A percentile compares a stretch with the other conserved stretches of the same genome.
Evolutionary conservation across 2,329 filamentous ascomycete genomes (phyloP).

Genomic region (Talaromyces sp.): DNA sequence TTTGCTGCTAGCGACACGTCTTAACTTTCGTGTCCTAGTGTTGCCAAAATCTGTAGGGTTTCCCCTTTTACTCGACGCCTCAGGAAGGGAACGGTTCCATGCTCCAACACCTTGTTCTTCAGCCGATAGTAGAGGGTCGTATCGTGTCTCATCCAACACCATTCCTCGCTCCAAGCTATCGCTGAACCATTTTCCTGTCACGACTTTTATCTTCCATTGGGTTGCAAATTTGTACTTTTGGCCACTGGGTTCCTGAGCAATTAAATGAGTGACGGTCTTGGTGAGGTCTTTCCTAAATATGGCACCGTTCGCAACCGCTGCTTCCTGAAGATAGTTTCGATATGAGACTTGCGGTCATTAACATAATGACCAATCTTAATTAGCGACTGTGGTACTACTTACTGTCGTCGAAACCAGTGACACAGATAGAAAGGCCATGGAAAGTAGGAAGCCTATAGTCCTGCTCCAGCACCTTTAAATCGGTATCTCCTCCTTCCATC

Average conservation of each 20-base stretch:
- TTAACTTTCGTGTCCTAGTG: constrained; percentile 70
- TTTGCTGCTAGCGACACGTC: constrained; percentile 81
- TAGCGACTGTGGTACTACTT: constrained; percentile 26
- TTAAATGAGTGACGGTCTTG: constrained; percentile 78
- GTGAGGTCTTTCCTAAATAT: constrained; percentile 84
- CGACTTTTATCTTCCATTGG: constrained; percentile 73
- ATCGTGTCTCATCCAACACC: constrained; percentile 82
- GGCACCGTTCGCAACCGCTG: constrained; percentile 68
- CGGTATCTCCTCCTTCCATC: constrained; percentile 72
- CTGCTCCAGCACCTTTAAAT: constrained; percentile 65
- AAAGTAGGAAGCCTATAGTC: constrained; percentile 45
- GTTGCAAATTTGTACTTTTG: constrained; percentile 89
- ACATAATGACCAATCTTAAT: not conserved
- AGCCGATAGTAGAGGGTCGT: constrained; percentile 66
- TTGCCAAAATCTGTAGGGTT: constrained; percentile 46
- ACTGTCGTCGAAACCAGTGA: constrained; percentile 68
- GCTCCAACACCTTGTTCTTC: constrained; percentile 74
- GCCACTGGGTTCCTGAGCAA: constrained; percentile 72
- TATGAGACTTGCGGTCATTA: constrained; percentile 49
- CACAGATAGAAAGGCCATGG: constrained; percentile 56
- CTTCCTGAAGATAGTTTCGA: constrained; percentile 65
- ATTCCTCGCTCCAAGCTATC: constrained; percentile 82
- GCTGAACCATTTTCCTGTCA: constrained; percentile 78
- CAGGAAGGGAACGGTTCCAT: constrained; percentile 55
- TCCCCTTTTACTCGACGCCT: constrained; percentile 26